Conservation (phyloP, 2,329 filamentous ascomycete genomes). For the Clonostachys sp. region DNA sequence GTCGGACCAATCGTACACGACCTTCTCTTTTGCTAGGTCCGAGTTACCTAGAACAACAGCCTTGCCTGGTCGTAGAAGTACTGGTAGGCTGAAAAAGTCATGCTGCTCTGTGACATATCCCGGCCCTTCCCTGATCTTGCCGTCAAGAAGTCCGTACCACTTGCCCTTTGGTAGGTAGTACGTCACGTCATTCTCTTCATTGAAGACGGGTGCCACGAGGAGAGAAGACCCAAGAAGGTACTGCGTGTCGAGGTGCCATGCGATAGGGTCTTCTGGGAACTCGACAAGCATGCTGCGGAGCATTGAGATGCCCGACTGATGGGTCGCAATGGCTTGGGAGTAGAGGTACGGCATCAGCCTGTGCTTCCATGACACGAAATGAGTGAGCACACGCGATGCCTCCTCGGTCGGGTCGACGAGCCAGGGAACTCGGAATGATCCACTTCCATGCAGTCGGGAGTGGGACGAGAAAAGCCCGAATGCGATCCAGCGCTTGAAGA, state of each 20-base stretch:
- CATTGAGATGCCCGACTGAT: slow-evolving; percentile 52
- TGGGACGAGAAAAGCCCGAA: slow-evolving; percentile 68
- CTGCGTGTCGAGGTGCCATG: slow-evolving; percentile 64
- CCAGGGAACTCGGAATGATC: slow-evolving; percentile 72
- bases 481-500: slow-evolving; percentile 75
- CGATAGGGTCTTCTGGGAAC: slow-evolving; percentile 63
- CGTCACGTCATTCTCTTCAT: too few species aligned
- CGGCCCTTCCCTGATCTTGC: too few species aligned
- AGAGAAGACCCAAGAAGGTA: slow-evolving; percentile 66
- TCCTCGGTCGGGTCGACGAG: slow-evolving; percentile 52
- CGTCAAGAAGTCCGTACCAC: too few species aligned
- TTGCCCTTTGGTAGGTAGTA: too few species aligned
- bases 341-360: slow-evolving; percentile 49
- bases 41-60: background rate
- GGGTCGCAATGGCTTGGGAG: slow-evolving; percentile 32
- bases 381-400: slow-evolving; percentile 40
- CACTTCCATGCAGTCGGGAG: slow-evolving; percentile 65
- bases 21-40: background rate
- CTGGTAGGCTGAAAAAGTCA: background rate
- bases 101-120: background rate
- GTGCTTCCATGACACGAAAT: slow-evolving; percentile 43
- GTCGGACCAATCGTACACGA: too few species aligned
- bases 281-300: slow-evolving; percentile 65
- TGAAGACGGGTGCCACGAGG: slow-evolving; percentile 53
- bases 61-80: background rate